Conservation (phyloP, 768 basidiomycete genomes). For the Lanmaoa rubissima region DNA sequence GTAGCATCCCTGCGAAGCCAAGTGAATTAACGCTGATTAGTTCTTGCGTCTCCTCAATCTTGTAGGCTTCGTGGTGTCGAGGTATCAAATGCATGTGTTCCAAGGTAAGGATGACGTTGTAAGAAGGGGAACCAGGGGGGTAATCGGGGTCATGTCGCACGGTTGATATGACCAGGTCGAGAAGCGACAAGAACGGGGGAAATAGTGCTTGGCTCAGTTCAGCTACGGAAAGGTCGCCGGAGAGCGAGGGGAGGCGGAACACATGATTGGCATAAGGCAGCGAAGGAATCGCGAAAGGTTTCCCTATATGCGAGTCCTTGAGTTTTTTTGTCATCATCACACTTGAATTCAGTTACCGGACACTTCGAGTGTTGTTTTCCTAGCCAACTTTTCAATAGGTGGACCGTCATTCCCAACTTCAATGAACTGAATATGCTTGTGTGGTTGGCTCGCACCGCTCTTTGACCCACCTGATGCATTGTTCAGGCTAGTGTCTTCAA, state of each 20-base stretch:
- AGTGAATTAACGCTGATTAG: slow-evolving; percentile 77
- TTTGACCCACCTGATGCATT: slow-evolving; percentile 56
- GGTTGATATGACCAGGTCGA: slow-evolving; percentile 75
- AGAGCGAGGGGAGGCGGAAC: slow-evolving; percentile 44
- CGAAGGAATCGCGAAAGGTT: slow-evolving; percentile 63
- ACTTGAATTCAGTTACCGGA: slow-evolving; percentile 11
- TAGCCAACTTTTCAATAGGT: slow-evolving; percentile 74
- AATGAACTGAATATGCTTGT: slow-evolving; percentile 90
- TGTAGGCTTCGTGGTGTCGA: slow-evolving; percentile 61
- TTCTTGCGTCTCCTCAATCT: slow-evolving; percentile 51
- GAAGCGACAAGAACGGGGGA: slow-evolving; percentile 62
- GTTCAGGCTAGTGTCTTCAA: not conserved
- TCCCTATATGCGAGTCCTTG: slow-evolving; percentile 42
- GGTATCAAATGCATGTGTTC: slow-evolving; percentile 89
- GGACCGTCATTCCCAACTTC: slow-evolving; percentile 63
- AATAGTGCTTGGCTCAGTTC: slow-evolving; percentile 54
- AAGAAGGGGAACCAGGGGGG: slow-evolving; percentile 66
- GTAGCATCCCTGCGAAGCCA: slow-evolving; percentile 86
- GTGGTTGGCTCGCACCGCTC: slow-evolving; percentile 86
- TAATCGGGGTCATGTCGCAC: slow-evolving; percentile 65
- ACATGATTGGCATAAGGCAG: slow-evolving; percentile 84
- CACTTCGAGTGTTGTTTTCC: slow-evolving; percentile 52
- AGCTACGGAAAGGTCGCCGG: slow-evolving; percentile 24
- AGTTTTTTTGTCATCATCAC: not conserved
- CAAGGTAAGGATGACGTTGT: slow-evolving; percentile 78